Conservation (phyloP, 805 yeast species). For the Hanseniaspora valbyensis region DNA sequence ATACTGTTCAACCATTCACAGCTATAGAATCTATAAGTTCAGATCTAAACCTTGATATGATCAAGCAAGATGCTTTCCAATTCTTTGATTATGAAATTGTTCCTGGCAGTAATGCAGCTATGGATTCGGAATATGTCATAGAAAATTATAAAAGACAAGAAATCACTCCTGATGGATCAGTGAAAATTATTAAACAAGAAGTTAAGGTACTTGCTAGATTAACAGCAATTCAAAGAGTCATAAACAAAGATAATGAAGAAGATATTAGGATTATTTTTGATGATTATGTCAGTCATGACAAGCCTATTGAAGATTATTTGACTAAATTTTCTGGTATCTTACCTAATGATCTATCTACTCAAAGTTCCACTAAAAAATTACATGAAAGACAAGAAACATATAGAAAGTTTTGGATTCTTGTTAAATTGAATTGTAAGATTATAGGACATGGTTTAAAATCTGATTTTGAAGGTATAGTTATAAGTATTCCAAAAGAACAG, state of each 20-base stretch:
- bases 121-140: slow-evolving; percentile 93
- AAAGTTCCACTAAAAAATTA: slow-evolving; percentile 49
- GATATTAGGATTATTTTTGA: slow-evolving; percentile 52
- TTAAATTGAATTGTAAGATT: slow-evolving; percentile 81
- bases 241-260: slow-evolving; percentile 36
- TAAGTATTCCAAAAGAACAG: slow-evolving; percentile 74
- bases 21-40: slow-evolving; percentile 24
- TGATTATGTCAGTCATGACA: slow-evolving; percentile 72
- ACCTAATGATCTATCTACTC: slow-evolving; percentile 76
- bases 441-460: slow-evolving; percentile 89
- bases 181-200: slow-evolving; percentile 61
- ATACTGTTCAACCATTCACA: slow-evolving; percentile 34
- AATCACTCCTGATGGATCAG: slow-evolving; percentile 59
- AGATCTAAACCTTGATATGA: not conserved
- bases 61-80: slow-evolving; percentile 49
- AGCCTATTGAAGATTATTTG: slow-evolving; percentile 67
- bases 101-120: slow-evolving; percentile 74
- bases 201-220: slow-evolving; percentile 74
- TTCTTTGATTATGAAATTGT: slow-evolving; percentile 51
- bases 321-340: slow-evolving; percentile 92
- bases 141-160: slow-evolving; percentile 70
- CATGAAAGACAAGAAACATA: slow-evolving; percentile 77
- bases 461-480: slow-evolving; percentile 87
- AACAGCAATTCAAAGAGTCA: slow-evolving; percentile 44
- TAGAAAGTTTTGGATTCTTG: slow-evolving; percentile 76